Evolutionary conservation across 2,329 filamentous ascomycete species (phyloP).

Genomic region (Cylindrodendrum hubeiense): DNA sequence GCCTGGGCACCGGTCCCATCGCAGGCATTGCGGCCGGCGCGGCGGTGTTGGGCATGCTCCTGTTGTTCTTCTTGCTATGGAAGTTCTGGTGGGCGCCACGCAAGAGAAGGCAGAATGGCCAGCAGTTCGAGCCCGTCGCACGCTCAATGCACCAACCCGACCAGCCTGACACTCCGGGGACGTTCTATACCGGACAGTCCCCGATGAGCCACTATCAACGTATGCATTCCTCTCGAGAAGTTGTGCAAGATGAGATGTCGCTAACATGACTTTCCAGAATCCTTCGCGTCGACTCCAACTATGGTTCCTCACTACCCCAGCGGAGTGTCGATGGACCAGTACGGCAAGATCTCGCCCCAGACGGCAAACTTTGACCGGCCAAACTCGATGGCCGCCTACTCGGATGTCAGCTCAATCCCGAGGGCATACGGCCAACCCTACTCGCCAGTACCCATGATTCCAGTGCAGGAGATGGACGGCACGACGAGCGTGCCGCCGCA

Average conservation of each 20-base stretch:
- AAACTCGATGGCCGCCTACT: conserved; percentile 29
- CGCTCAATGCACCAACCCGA: conserved; percentile 11
- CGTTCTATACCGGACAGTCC: conserved; percentile 28
- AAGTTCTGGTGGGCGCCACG: conserved; percentile 40
- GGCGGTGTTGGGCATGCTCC: conserved; percentile 25
- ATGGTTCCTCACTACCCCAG: conserved; percentile 28
- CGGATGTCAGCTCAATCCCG: conserved; percentile 26
- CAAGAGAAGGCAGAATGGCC: conserved; percentile 31
- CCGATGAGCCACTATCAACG: conserved; percentile 40
- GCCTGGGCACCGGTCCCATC: conserved; percentile 35
- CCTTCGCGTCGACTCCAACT: conserved; percentile 31
- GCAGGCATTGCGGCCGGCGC: conserved; percentile 39
- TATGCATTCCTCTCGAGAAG: conserved; percentile 16
- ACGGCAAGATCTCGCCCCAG: conserved; percentile 35
- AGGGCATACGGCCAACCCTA: conserved; percentile 30
- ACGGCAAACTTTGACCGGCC: conserved; percentile 32
- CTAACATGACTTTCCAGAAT: conserved; percentile 31
- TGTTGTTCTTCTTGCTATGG: conserved; percentile 33
- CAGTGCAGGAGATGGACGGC: conserved; percentile 41
- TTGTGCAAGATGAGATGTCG: neutral
- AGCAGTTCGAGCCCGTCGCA: conserved; percentile 20
- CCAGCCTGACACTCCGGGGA: conserved; percentile 28
- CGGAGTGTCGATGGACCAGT: conserved; percentile 33
- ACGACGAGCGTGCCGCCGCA: conserved; percentile 27
- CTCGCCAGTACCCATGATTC: conserved; percentile 30